A percentile compares a stretch with the other conserved stretches of the same genome.
Evolutionary conservation across 306 rosid species (phyloP).

Genomic region (Rosa chinensis): DNA sequence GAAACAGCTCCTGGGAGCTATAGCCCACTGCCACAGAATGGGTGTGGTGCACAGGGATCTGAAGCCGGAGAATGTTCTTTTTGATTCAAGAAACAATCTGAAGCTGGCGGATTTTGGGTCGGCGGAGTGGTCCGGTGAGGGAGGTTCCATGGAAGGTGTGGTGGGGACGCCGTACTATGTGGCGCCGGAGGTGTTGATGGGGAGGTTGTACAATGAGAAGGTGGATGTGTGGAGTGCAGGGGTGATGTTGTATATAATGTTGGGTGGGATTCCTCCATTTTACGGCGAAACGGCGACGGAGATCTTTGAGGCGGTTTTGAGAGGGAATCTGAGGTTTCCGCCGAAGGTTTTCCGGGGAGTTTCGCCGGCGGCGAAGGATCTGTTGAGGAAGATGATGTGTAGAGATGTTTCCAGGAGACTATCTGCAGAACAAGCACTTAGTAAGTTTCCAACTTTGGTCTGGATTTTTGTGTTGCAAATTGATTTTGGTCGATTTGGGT

Average conservation of each 20-base stretch:
- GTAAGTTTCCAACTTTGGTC: conserved; percentile 32
- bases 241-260: conserved; percentile 63
- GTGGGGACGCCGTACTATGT: conserved; percentile 84
- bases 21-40: conserved; percentile 57
- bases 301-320: conserved; percentile 60
- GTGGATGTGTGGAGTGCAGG: conserved; percentile 81
- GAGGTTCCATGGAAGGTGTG: conserved; percentile 46
- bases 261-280: conserved; percentile 76
- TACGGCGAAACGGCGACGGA: conserved; percentile 58
- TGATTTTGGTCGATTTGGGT: background rate
- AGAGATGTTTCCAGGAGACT: conserved; percentile 56
- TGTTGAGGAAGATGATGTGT: conserved; percentile 75
- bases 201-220: conserved; percentile 51
- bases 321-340: conserved; percentile 77
- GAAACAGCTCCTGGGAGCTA: conserved; percentile 55
- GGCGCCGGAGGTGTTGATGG: conserved; percentile 73
- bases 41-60: conserved; percentile 74
- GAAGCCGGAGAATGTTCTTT: conserved; percentile 71
- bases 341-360: conserved; percentile 55
- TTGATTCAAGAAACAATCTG: conserved; percentile 45
- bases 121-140: conserved; percentile 66
- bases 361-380: conserved; percentile 66
- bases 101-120: conserved; percentile 84
- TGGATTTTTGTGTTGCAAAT: no score
- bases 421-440: conserved; percentile 66